These are phyloP conservation scores for Dictyostelium citrinum DNA, from an alignment of 78 protist genomes.

Conservation along the genomic window DNA sequence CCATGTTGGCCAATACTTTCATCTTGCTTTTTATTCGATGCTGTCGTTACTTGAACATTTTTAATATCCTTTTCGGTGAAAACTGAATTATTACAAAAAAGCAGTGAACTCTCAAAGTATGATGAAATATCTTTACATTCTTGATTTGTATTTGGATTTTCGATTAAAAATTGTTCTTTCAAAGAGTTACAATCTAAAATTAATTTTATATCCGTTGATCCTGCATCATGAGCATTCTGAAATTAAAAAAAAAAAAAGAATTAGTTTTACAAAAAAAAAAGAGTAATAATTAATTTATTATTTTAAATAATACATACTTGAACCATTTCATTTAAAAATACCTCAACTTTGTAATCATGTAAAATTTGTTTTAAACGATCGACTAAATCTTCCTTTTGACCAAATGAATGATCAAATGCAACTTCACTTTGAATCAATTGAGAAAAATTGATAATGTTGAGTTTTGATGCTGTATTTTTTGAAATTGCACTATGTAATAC, in stretches of 20 bases:
- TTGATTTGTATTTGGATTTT: not conserved
- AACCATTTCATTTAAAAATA: constrained; percentile 63
- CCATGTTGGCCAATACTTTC: constrained; percentile 71
- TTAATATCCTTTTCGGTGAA: constrained; percentile 54
- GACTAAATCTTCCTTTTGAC: constrained; percentile 18
- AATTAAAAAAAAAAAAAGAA: not conserved
- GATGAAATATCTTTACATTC: not conserved
- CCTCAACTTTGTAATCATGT: not conserved
- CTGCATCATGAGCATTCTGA: constrained; percentile 89
- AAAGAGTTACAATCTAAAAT: constrained; percentile 40
- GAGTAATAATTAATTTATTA: not conserved
- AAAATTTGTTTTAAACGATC: not conserved
- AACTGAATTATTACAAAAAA: constrained; percentile 4
- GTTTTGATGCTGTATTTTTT: not conserved
- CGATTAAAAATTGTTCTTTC: not conserved
- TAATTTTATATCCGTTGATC: constrained; percentile 61
- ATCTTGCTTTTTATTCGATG: constrained; percentile 20
- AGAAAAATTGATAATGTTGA: not conserved
- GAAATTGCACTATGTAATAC: not conserved
- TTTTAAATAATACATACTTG: not conserved
- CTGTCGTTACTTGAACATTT: not conserved
- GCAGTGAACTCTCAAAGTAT: constrained; percentile 40
- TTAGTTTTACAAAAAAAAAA: not conserved
- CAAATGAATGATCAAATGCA: not conserved
- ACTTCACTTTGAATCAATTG: not conserved